Evolutionary conservation across 2,329 filamentous ascomycete species (phyloP).

Genomic region (Aspergillus oerlinghausenensis): DNA sequence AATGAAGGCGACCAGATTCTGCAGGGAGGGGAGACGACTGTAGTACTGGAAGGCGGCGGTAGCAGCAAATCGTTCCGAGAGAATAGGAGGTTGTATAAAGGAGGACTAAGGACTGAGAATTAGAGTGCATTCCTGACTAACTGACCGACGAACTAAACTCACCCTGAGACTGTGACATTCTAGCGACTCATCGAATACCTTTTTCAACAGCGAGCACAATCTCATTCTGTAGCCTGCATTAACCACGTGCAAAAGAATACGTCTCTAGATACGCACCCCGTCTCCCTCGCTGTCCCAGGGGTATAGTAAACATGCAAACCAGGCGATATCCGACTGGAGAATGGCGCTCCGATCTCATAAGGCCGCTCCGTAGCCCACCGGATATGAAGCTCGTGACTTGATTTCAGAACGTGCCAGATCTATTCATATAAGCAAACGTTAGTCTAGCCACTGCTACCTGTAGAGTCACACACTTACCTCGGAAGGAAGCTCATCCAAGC

Average conservation of each 20-base stretch:
- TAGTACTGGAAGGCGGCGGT: conserved; percentile 67
- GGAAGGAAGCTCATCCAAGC: conserved; percentile 66
- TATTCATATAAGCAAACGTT: conserved; percentile 22
- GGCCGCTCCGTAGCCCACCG: conserved; percentile 64
- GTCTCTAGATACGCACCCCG: neutral
- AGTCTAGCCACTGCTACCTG: neutral
- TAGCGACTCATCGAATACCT: conserved; percentile 51
- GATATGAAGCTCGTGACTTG: conserved; percentile 69
- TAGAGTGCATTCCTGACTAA: neutral
- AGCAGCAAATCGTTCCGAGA: conserved; percentile 58
- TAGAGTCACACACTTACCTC: conserved; percentile 44
- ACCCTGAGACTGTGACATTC: conserved; percentile 52
- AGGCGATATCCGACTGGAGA: conserved; percentile 69
- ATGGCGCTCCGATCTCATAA: conserved; percentile 62
- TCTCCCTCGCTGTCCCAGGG: conserved; percentile 25
- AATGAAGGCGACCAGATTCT: conserved; percentile 52
- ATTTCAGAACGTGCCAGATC: conserved; percentile 58
- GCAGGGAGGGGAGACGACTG: conserved; percentile 56
- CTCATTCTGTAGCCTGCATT: conserved; percentile 33
- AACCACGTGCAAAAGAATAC: neutral
- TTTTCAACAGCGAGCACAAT: conserved; percentile 57
- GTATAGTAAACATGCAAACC: conserved; percentile 80
- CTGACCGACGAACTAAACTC: neutral
- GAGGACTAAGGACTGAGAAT: conserved; percentile 40
- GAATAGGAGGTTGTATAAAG: conserved; percentile 57